Evolutionary conservation across 2,329 filamentous ascomycete genomes (phyloP).

Genomic region (Hortaea sp.): DNA sequence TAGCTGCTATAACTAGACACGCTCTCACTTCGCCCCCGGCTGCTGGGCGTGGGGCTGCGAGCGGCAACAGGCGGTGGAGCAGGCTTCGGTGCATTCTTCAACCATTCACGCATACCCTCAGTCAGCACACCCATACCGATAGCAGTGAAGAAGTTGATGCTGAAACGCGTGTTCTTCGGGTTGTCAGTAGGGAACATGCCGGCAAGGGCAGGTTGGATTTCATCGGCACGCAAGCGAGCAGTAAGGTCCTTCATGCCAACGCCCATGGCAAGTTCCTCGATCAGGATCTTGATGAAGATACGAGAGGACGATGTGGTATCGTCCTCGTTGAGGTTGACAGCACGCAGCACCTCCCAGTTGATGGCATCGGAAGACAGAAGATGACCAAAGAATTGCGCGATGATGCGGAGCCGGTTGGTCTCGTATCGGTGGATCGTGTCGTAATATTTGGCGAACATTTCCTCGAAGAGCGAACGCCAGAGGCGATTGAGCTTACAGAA

Average conservation of each 20-base stretch:
- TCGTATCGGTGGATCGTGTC: conserved; percentile 96
- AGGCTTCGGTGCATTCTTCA: conserved; percentile 84
- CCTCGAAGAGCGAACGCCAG: conserved; percentile 88
- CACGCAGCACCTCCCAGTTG: conserved; percentile 79
- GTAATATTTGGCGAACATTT: conserved; percentile 86
- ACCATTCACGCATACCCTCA: conserved; percentile 84
- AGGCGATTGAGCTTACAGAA: conserved; percentile 93
- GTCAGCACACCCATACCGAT: conserved; percentile 93
- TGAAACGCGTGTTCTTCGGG: conserved; percentile 83
- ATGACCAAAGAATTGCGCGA: conserved; percentile 90
- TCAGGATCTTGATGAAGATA: conserved; percentile 97
- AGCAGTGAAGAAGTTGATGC: conserved; percentile 98
- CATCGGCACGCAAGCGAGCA: conserved; percentile 66
- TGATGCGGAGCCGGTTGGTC: conserved; percentile 88
- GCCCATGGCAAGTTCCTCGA: conserved; percentile 82
- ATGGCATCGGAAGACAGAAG: conserved; percentile 80
- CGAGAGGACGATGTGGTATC: conserved; percentile 93
- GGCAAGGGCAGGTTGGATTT: conserved; percentile 64
- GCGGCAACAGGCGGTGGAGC: conserved; percentile 51
- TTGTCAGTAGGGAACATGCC: conserved; percentile 87
- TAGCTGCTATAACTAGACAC: conserved; percentile 76
- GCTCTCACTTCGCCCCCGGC: conserved; percentile 47
- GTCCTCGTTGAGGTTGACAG: conserved; percentile 86
- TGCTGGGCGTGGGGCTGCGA: conserved; percentile 43
- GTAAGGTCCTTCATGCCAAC: conserved; percentile 74